These are phyloP conservation scores for Alternaria solani DNA, from an alignment of 2,329 filamentous ascomycete species.

Conservation along the genomic window DNA sequence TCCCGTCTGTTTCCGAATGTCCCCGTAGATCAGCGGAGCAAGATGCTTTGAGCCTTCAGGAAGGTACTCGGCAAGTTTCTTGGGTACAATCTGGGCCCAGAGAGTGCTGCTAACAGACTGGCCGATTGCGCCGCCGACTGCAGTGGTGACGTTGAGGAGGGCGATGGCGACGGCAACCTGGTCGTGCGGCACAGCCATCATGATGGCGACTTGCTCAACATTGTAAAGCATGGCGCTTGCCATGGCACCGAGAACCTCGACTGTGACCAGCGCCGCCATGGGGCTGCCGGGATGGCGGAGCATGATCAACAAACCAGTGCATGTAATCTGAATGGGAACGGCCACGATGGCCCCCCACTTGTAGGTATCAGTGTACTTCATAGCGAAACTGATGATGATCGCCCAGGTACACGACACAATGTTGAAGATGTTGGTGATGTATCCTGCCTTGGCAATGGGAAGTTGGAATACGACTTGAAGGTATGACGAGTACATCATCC, in stretches of 20 bases:
- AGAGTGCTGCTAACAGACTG: constrained; percentile 66
- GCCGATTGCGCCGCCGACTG: constrained; percentile 57
- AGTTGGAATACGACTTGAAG: constrained; percentile 48
- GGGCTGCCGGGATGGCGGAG: constrained; percentile 33
- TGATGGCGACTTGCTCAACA: constrained; percentile 30
- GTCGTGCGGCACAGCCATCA: constrained; percentile 30
- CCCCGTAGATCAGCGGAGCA: constrained; percentile 39
- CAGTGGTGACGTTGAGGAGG: constrained; percentile 64
- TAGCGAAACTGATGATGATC: constrained; percentile 25
- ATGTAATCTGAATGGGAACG: constrained; percentile 36
- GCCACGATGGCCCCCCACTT: constrained; percentile 34
- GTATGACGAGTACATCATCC: constrained; percentile 47
- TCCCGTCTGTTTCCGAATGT: constrained; percentile 62
- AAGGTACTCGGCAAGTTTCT: constrained; percentile 25
- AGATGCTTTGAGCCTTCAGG: constrained; percentile 19
- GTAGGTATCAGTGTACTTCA: constrained; percentile 34
- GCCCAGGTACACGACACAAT: constrained; percentile 31
- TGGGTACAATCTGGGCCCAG: constrained; percentile 66
- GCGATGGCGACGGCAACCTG: constrained; percentile 27
- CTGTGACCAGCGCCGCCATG: constrained; percentile 38
- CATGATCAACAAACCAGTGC: constrained; percentile 37
- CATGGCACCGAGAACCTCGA: constrained; percentile 39
- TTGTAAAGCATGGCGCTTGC: constrained; percentile 30
- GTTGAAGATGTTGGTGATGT: constrained; percentile 33
- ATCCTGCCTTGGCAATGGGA: constrained; percentile 26